Base-by-base conservation (phyloP, 768 basidiomycete genomes). In the Russula olivacea region DNA sequence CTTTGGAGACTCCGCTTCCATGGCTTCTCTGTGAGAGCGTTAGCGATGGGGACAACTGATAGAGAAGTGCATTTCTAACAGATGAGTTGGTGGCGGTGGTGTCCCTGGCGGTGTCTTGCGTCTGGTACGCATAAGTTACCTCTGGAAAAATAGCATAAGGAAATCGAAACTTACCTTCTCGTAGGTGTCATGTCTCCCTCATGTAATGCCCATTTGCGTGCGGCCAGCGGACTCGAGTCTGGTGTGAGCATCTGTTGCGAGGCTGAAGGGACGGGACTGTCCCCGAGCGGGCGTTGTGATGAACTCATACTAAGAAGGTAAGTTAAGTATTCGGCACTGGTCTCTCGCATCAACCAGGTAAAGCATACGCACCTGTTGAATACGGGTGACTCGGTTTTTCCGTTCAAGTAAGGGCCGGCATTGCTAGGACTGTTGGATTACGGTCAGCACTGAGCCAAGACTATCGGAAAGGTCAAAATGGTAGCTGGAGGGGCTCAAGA, bases 221-320 rank as follows among this genome's bases (percentile, higher is more conserved):
- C 65, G 7, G 49, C 52, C 12, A 59, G 5, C 28, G 65, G 65
- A 34, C 65, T 66, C 53, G 65, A 66, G 57, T 66, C 65, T 23
- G 65, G 65, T 3, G 65, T 66, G 34, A 66, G 56, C 62, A 66
- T 66, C 61, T 58, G 61, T 47, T 41, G 61, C 19, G 32, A 57
- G 4, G 34, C 48, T 28, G 63, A 48, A 43, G 62, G 23, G 12
- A 30, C 5, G 45, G 52, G 11, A 9, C 23, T 50, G 40, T 64
- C 58, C 52, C 43, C 54, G 4, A 51, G 23, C 40, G 49, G 30
- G 23, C 57, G 52, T 3, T 54, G 58, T 32, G 62, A 40, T 50
- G 61, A 64, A 34, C 36, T 34, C 45, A 41, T 28, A 34, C 65
- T 66, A 19, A 55, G 32, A 32, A 32, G 32, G 32, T 41, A 23